phyloP scores from a whole-genome alignment of 176 grass and related monocot genomes.

The Pharus latifolius region DNA sequence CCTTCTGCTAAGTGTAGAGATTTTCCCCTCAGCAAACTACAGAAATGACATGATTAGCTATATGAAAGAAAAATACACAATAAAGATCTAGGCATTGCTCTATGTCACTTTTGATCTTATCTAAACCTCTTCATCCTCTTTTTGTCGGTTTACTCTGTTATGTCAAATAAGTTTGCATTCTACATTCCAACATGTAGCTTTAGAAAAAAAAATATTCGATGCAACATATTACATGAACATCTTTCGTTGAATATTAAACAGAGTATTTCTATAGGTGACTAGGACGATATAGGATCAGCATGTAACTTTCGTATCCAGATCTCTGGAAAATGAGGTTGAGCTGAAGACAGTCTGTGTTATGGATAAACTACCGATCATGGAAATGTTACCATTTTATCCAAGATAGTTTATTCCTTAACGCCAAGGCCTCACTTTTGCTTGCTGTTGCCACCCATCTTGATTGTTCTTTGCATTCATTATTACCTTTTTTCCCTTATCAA shows the following conservation, averaged over 20 bases:
- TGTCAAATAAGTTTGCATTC: too few species aligned
- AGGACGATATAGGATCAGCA: not conserved
- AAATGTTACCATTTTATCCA: not conserved
- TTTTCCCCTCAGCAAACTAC: not conserved
- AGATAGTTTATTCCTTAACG: not conserved
- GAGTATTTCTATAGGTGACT: not conserved
- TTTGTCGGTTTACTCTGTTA: too few species aligned
- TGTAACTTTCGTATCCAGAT: not conserved
- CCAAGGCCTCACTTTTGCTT: not conserved
- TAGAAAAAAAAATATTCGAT: too few species aligned
- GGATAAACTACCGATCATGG: not conserved
- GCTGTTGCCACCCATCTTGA: not conserved
- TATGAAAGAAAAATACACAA: too few species aligned
- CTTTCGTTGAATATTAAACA: not conserved
- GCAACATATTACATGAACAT: too few species aligned
- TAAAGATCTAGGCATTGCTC: too few species aligned
- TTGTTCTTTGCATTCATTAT: not conserved
- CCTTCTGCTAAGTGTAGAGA: not conserved
- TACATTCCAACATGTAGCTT: too few species aligned
- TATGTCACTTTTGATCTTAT: too few species aligned
- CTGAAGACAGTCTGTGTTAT: not conserved
- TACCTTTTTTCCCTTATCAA: not conserved
- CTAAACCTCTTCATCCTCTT: too few species aligned
- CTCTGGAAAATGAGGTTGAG: not conserved
- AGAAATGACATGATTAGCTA: not conserved